Conservation (phyloP, 2,329 filamentous ascomycete species). For the Didymella exigua region DNA sequence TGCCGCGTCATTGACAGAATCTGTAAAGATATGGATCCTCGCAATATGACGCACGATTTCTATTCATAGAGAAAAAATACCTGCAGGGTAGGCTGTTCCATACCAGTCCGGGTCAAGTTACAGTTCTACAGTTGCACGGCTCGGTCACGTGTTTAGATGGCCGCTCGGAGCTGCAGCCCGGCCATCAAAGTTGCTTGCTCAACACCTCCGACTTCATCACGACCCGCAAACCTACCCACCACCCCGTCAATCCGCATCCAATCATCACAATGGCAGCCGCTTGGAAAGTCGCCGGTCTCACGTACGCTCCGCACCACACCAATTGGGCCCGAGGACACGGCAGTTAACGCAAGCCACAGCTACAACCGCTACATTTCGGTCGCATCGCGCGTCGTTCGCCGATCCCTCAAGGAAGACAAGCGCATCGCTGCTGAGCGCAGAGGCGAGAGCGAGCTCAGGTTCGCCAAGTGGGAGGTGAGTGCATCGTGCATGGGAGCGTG, state of each 20-base stretch:
- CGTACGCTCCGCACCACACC: conserved; percentile 64
- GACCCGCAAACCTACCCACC: conserved; percentile 31
- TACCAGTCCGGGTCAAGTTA: background rate
- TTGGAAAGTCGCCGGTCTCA: conserved; percentile 97
- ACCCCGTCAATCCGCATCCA: conserved; percentile 33
- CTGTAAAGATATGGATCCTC: background rate
- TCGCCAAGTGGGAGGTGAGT: conserved; percentile 95
- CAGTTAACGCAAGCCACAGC: conserved; percentile 59
- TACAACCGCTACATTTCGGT: conserved; percentile 99
- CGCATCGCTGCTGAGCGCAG: conserved; percentile 85
- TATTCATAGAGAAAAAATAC: background rate
- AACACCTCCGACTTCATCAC: conserved; percentile 35
- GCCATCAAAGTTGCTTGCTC: conserved; percentile 35
- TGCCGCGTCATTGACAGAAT: too few relatives aligned
- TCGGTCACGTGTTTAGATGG: conserved; percentile 23
- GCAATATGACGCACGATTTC: background rate
- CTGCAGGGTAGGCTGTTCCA: background rate
- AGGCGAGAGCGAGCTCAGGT: conserved; percentile 86
- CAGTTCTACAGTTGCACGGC: background rate
- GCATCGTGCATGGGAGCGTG: background rate
- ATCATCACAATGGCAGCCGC: conserved; percentile 86
- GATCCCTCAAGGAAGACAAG: conserved; percentile 95
- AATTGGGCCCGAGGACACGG: conserved; percentile 20
- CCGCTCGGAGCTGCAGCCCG: conserved; percentile 29
- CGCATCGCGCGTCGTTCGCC: conserved; percentile 91